Base-by-base conservation (phyloP, 140 eudicot species). In the Flaveria floridana region DNA sequence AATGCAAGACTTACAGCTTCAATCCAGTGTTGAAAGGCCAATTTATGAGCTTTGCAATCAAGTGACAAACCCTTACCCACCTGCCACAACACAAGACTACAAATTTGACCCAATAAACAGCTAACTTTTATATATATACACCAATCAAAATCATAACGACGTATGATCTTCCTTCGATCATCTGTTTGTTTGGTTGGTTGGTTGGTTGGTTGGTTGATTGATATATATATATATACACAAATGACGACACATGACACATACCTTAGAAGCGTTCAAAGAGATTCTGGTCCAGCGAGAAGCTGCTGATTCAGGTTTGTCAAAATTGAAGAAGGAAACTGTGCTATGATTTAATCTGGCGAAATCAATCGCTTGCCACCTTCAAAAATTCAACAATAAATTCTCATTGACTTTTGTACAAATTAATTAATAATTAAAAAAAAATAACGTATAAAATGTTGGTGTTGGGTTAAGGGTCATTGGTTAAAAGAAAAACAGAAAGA, bases 21-120 rank as follows among this genome's bases (percentile, higher is more conserved):
- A 83, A 93, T 93, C 98, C 98, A 93, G 83, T 93, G 98, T 65
- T 90, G 91, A 21, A 90, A 88, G 79, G 97, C 96, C 85, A 94
- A 81, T 81, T 85, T 86, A 46, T 86, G 99, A 65, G 99, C 99
- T 74, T 85, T 94, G 80, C 68, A 82, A 79, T 94, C 99, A 53
- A 82, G 56, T 7, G 94, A 86, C 78, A 94, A 72, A 42, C 97
- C 99, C 85, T 88, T 88, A 3, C 99, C 99, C 79, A 90, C 99
- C 99, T 94, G 84, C 59, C 64, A 70, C 37, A 81, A 39, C 18
- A 66, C 73, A 80, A 73, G 8, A 34, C 16, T 51, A 44, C 14
- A 51, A 39, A 47, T 26, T 56, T 28, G 51, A 39, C 50, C 6
- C 48, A 19, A 70, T 42, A 75, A 74, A 37, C 56, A 82, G 73